A percentile compares a stretch with the other conserved stretches of the same genome.
phyloP scores from a whole-genome alignment of 305 asterid species.

The Solanum hybrid region DNA sequence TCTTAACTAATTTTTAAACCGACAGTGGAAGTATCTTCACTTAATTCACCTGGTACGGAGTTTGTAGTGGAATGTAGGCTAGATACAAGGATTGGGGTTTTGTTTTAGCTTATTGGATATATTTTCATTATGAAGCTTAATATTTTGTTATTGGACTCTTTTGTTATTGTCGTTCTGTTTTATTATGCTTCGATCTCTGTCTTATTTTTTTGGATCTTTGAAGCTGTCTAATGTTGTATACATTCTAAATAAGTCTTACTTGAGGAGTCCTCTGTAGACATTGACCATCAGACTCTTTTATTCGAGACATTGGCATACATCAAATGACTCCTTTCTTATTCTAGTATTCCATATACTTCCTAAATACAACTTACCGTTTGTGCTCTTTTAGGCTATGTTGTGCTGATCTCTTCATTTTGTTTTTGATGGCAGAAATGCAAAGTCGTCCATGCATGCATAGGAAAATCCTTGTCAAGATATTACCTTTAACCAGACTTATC shows the following conservation, averaged over 20 bases:
- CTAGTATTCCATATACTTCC: not conserved
- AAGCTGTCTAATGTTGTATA: not conserved
- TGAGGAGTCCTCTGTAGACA: not conserved
- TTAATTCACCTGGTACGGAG: not conserved
- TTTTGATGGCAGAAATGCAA: not conserved
- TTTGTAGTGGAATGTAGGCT: not conserved
- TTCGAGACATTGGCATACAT: not conserved
- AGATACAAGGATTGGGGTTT: not conserved
- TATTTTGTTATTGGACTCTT: not conserved
- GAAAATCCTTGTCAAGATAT: not conserved
- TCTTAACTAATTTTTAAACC: slow-evolving; percentile 2
- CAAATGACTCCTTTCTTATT: not conserved
- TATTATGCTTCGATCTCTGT: not conserved
- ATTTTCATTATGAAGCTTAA: not conserved
- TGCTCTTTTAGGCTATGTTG: not conserved
- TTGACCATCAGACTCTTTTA: not conserved
- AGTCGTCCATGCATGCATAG: not conserved
- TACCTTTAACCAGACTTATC: not conserved
- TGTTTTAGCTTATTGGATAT: not conserved
- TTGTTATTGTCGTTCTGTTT: not conserved
- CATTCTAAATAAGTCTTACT: not conserved
- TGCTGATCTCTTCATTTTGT: not conserved
- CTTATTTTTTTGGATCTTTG: not conserved
- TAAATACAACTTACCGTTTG: not conserved
- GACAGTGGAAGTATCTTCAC: slow-evolving; percentile 1